These are phyloP conservation scores for Halophytophthora batemanensis DNA, from an alignment of 352 stramenopile species.

Conservation along the genomic window DNA sequence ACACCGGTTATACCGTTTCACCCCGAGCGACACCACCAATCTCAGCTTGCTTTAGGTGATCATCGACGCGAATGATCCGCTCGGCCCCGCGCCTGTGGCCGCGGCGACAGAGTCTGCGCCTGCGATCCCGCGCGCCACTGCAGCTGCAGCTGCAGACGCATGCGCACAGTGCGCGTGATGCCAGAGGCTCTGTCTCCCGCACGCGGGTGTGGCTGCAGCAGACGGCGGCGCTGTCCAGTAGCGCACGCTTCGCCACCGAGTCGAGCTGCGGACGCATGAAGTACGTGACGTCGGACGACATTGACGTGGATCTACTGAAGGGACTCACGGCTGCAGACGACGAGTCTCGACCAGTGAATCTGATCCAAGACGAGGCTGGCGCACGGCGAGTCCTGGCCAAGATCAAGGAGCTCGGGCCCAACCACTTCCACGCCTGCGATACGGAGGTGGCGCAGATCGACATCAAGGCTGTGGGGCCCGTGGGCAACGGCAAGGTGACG, in stretches of 20 bases:
- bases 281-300: constrained; percentile 70
- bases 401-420: constrained; percentile 54
- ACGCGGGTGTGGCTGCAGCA: too few species aligned
- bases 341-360: constrained; percentile 63
- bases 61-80: constrained; percentile 4
- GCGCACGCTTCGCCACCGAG: too few species aligned
- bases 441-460: constrained; percentile 98
- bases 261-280: constrained; percentile 18
- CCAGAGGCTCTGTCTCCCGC: not conserved
- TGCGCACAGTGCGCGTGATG: too few species aligned
- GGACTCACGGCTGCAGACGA: constrained; percentile 69
- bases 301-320: constrained; percentile 49
- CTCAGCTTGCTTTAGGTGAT: too few species aligned
- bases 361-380: constrained; percentile 70
- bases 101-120: too few species aligned
- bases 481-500: constrained; percentile 97
- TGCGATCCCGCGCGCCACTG: too few species aligned
- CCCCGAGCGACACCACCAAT: not conserved
- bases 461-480: constrained; percentile 90
- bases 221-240: too few species aligned
- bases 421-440: constrained; percentile 94
- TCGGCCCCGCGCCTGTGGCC: not conserved
- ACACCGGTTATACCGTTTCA: too few species aligned
- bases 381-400: constrained; percentile 59
- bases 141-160: not conserved